A percentile compares a stretch with the other conserved stretches of the same genome.
phyloP scores from a whole-genome alignment of 306 rosid species.

The Adenanthera pavonina region DNA sequence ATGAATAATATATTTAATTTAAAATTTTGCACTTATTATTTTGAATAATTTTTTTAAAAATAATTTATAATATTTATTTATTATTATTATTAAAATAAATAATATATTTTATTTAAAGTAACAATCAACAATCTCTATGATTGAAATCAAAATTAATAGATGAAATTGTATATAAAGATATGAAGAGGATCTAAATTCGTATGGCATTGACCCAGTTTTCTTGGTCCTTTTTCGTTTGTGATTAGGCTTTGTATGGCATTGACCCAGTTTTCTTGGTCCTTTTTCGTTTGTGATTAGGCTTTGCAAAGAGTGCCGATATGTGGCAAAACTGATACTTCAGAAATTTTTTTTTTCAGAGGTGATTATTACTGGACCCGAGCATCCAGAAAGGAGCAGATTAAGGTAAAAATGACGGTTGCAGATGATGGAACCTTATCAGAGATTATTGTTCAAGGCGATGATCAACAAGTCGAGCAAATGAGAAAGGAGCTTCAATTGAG shows the following conservation, averaged over 20 bases:
- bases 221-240: background rate
- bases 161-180: too few species aligned
- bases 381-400: slow-evolving; percentile 71
- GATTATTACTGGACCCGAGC: slow-evolving; percentile 70
- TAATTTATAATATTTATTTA: too few species aligned
- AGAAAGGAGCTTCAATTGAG: slow-evolving; percentile 65
- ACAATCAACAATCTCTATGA: too few species aligned
- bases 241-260: background rate
- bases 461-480: slow-evolving; percentile 72
- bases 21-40: too few species aligned
- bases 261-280: background rate
- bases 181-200: too few species aligned
- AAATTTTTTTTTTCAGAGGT: slow-evolving; percentile 56
- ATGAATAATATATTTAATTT: too few species aligned
- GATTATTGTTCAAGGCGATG: slow-evolving; percentile 71
- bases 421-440: slow-evolving; percentile 56
- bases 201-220: background rate
- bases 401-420: slow-evolving; percentile 61
- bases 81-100: too few species aligned
- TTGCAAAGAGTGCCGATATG: background rate
- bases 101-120: too few species aligned
- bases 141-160: too few species aligned
- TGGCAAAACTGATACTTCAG: slow-evolving; percentile 5
- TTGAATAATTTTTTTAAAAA: too few species aligned
- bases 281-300: background rate